Evolutionary conservation across 805 yeast species (phyloP).

Genomic region (Priceomyces medius): DNA sequence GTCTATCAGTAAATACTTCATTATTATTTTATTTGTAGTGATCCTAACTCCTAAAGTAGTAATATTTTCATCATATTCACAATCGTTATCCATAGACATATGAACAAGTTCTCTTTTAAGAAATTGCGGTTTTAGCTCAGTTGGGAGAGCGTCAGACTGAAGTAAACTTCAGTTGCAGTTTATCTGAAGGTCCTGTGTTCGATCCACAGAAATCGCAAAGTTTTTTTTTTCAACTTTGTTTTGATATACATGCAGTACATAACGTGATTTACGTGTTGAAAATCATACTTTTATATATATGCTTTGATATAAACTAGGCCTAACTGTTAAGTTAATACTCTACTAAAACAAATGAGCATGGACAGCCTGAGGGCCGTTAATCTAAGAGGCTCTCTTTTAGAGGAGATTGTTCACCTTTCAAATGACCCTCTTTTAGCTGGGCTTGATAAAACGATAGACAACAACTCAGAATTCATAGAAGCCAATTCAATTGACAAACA

Average conservation of each 20-base stretch:
- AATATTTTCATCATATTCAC: too few relatives aligned
- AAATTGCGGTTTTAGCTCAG: constrained; percentile 34
- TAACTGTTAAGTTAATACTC: background rate
- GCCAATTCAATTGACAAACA: constrained; percentile 16
- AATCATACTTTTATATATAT: constrained; percentile 1
- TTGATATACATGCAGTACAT: background rate
- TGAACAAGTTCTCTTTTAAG: background rate
- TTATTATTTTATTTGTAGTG: too few relatives aligned
- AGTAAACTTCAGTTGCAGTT: constrained; percentile 32
- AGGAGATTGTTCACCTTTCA: constrained; percentile 16
- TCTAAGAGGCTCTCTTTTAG: constrained; percentile 13
- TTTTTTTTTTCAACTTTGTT: constrained; percentile 24
- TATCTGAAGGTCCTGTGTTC: constrained; percentile 88
- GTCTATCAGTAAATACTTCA: too few relatives aligned
- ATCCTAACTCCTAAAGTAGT: too few relatives aligned
- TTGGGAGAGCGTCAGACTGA: constrained; percentile 41
- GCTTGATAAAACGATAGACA: background rate
- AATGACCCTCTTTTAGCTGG: constrained; percentile 17
- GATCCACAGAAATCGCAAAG: constrained; percentile 73
- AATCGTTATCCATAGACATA: background rate
- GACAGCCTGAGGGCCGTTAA: constrained; percentile 4
- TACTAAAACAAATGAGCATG: background rate
- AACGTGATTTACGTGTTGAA: constrained; percentile 2
- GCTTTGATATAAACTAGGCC: background rate
- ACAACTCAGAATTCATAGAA: constrained; percentile 5